phyloP scores from a whole-genome alignment of 345 rosid genomes.

The Physaria fendleri region DNA sequence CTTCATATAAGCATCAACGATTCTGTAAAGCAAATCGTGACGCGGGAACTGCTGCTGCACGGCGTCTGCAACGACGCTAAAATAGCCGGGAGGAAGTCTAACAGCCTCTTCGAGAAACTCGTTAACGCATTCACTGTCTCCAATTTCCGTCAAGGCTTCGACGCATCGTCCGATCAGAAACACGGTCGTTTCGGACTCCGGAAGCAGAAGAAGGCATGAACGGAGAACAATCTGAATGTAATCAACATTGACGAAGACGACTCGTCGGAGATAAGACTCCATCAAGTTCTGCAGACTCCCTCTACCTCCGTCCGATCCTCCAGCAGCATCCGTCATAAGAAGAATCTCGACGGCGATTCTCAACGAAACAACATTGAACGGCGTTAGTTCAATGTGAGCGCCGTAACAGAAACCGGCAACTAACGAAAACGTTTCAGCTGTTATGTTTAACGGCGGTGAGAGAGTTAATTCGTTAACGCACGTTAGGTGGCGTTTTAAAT shows the following conservation, averaged over 20 bases:
- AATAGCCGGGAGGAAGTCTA: slow-evolving; percentile 38
- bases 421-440: slow-evolving; percentile 58
- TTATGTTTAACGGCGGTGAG: slow-evolving; percentile 68
- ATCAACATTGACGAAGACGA: slow-evolving; percentile 37
- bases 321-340: slow-evolving; percentile 43
- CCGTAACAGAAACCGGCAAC: slow-evolving; percentile 63
- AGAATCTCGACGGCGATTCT: slow-evolving; percentile 67
- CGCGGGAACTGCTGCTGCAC: slow-evolving; percentile 41
- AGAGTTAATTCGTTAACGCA: slow-evolving; percentile 49
- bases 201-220: slow-evolving; percentile 52
- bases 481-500: slow-evolving; percentile 64
- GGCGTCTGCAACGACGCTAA: slow-evolving; percentile 45
- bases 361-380: slow-evolving; percentile 60
- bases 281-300: slow-evolving; percentile 46
- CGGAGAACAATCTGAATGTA: slow-evolving; percentile 47
- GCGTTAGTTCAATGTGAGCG: slow-evolving; percentile 46
- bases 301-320: slow-evolving; percentile 23
- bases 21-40: slow-evolving; percentile 62
- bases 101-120: slow-evolving; percentile 44
- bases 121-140: slow-evolving; percentile 34
- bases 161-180: slow-evolving; percentile 50
- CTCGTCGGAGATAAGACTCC: slow-evolving; percentile 57
- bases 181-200: slow-evolving; percentile 71
- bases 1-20: slow-evolving; percentile 69
- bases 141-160: slow-evolving; percentile 37